Base-by-base conservation (phyloP, 192 early-diverging fungal species). In the Kickxella alabastrina region DNA sequence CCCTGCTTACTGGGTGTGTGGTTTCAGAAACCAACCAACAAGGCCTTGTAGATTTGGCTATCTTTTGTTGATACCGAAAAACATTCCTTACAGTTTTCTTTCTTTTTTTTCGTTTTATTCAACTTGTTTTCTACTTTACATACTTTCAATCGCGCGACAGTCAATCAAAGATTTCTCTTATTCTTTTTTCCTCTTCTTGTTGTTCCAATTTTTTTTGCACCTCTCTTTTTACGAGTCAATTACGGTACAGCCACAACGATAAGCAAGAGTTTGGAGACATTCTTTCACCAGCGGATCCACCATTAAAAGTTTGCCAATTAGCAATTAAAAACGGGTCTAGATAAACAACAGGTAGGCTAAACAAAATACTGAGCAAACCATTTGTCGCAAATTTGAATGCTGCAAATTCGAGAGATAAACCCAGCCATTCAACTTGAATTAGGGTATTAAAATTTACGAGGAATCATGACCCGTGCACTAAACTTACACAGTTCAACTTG, bases 151-250 rank as follows among this genome's bases (percentile, higher is more conserved):
- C n/a, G n/a, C n/a, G n/a, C n/a, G n/a, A n/a, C n/a, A n/a, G n/a
- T n/a, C n/a, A n/a, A n/a, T n/a, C n/a, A n/a, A n/a, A n/a, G n/a
- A 34, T 34, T 34, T 34, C 32, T 34, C 13, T 34, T 39, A 39
- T 39, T 10, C 23, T 18, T 41, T 41, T 40, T 41, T 5, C 10
- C 10, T 5, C 4, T 41, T 19, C 5, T 4, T 41, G 18, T 17
- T 21, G 39, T 13, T 41, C n/a, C n/a, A n/a, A 19, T 41, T 41
- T 41, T 39, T 39, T 41, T 41, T 41, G 5, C 23, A 41, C 15
- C n/a, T n/a, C n/a, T n/a, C n/a, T n/a, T 41, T 15, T 15, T 9
- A 21, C 5, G 14, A 2, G 2, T 18, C 18, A 41, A 15, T 41
- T 22, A 9, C 39, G 39, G 18, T 41, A 41, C 15, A 41, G 18